A percentile compares a stretch with the other conserved stretches of the same genome.
These are phyloP conservation scores for Taiozyma sp. DNA, from an alignment of 1,139 yeast species.

Conservation along the genomic window DNA sequence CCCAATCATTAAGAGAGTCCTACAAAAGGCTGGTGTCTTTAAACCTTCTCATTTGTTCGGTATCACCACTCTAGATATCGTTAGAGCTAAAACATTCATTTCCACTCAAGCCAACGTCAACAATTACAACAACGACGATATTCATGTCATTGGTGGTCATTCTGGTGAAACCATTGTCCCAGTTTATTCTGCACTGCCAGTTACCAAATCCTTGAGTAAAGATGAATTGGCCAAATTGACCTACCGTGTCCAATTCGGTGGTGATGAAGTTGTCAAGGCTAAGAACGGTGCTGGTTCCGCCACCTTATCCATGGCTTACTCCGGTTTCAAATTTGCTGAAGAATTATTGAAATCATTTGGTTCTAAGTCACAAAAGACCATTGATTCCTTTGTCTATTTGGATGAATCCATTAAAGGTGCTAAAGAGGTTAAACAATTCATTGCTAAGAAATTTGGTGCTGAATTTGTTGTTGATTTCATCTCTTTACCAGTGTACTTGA, in stretches of 20 bases:
- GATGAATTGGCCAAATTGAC: slow-evolving; percentile 41
- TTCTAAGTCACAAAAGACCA: slow-evolving; percentile 24
- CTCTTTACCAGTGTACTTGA: slow-evolving; percentile 55
- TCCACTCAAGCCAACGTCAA: slow-evolving; percentile 6
- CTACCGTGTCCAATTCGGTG: slow-evolving; percentile 68
- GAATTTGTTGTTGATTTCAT: slow-evolving; percentile 42
- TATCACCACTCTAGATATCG: slow-evolving; percentile 67
- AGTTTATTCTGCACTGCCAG: slow-evolving; percentile 21
- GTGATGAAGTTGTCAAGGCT: slow-evolving; percentile 77
- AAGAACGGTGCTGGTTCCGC: slow-evolving; percentile 78
- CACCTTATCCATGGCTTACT: slow-evolving; percentile 73
- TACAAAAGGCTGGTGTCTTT: slow-evolving; percentile 47
- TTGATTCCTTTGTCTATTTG: slow-evolving; percentile 52
- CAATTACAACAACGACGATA: slow-evolving; percentile 19
- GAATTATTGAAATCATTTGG: slow-evolving; percentile 40
- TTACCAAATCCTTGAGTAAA: slow-evolving; percentile 29
- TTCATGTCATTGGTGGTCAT: slow-evolving; percentile 64
- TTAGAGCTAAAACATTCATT: slow-evolving; percentile 62
- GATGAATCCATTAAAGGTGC: slow-evolving; percentile 50
- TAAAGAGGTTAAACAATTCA: slow-evolving; percentile 34
- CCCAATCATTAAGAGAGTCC: slow-evolving; percentile 69
- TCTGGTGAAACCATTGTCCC: slow-evolving; percentile 78
- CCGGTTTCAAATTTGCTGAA: slow-evolving; percentile 66
- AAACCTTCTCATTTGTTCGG: slow-evolving; percentile 66
- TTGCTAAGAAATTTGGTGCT: slow-evolving; percentile 15